A percentile compares a stretch with the other conserved stretches of the same genome.
phyloP scores from a whole-genome alignment of 495 filamentous ascomycete genomes.

The Penicillium crystallinum region DNA sequence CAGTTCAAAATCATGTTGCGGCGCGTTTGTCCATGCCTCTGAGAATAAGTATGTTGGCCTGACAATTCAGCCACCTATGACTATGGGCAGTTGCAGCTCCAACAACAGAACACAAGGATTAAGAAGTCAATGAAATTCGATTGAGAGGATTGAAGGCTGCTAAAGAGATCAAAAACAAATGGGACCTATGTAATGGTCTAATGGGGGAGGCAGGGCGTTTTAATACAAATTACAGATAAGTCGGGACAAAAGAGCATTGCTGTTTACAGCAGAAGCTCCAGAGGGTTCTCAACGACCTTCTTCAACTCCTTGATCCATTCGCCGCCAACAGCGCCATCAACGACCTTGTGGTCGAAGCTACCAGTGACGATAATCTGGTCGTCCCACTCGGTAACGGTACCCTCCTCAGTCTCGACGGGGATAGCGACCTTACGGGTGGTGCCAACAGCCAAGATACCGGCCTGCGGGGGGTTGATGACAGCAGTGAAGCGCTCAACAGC shows the following conservation, averaged over 20 bases:
- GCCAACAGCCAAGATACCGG: constrained; percentile 91
- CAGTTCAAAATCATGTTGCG: too few species aligned
- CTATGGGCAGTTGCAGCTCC: background rate
- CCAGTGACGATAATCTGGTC: constrained; percentile 92
- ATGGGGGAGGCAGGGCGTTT: constrained; percentile 29
- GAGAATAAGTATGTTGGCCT: background rate
- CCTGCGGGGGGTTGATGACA: constrained; percentile 98
- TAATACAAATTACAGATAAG: constrained; percentile 41
- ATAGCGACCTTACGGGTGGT: constrained; percentile 92
- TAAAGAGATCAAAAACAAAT: constrained; percentile 32
- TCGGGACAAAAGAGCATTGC: constrained; percentile 1
- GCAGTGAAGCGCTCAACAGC: constrained; percentile 98
- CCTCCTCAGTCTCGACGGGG: constrained; percentile 79
- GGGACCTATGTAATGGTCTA: constrained; percentile 27
- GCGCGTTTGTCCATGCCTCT: too few species aligned
- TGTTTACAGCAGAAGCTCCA: constrained; percentile 83
- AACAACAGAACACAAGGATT: background rate
- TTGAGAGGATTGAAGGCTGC: constrained; percentile 30
- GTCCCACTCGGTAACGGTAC: constrained; percentile 81
- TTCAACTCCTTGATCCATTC: constrained; percentile 98
- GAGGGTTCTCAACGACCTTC: constrained; percentile 93
- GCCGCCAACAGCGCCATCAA: constrained; percentile 88
- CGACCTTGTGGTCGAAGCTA: constrained; percentile 97
- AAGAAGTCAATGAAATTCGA: constrained; percentile 5
- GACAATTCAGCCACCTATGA: constrained; percentile 3